phyloP scores from a whole-genome alignment of 2,329 filamentous ascomycete genomes.

The Aspergillus ustus region DNA sequence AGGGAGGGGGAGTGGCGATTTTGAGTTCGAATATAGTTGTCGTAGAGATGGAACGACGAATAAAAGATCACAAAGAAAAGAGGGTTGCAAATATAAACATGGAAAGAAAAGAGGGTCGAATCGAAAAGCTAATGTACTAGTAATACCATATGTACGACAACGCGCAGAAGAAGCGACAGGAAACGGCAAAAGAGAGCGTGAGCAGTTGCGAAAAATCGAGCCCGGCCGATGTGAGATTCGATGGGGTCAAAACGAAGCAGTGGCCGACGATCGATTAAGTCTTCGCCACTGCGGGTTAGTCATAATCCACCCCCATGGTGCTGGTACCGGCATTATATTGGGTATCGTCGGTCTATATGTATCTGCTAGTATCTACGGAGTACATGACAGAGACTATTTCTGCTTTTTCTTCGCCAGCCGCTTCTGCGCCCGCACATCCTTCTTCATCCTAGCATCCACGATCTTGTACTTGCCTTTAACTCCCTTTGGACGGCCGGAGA shows the following conservation, averaged over 20 bases:
- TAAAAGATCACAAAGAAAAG: conserved; percentile 15
- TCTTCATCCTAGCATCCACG: conserved; percentile 93
- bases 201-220: conserved; percentile 3
- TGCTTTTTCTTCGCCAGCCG: conserved; percentile 75
- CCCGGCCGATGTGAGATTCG: not conserved
- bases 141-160: conserved; percentile 18
- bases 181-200: conserved; percentile 17
- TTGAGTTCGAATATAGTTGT: conserved; percentile 12
- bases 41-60: conserved; percentile 9
- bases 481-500: conserved; percentile 83
- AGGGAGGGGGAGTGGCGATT: conserved; percentile 18
- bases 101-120: conserved; percentile 4
- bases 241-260: conserved; percentile 14
- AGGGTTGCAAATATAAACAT: conserved; percentile 11
- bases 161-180: conserved; percentile 12
- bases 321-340: conserved; percentile 18
- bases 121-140: conserved; percentile 7
- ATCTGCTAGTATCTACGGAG: too few relatives aligned
- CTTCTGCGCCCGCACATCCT: conserved; percentile 90
- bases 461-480: conserved; percentile 98
- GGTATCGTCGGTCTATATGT: not conserved
- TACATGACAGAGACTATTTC: conserved; percentile 25
- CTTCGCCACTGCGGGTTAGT: conserved; percentile 24
- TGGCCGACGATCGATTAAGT: conserved; percentile 20
- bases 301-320: conserved; percentile 14